These are phyloP conservation scores for Gossypium schwendimanii DNA, from an alignment of 441 rosid genomes.

Conservation along the genomic window DNA sequence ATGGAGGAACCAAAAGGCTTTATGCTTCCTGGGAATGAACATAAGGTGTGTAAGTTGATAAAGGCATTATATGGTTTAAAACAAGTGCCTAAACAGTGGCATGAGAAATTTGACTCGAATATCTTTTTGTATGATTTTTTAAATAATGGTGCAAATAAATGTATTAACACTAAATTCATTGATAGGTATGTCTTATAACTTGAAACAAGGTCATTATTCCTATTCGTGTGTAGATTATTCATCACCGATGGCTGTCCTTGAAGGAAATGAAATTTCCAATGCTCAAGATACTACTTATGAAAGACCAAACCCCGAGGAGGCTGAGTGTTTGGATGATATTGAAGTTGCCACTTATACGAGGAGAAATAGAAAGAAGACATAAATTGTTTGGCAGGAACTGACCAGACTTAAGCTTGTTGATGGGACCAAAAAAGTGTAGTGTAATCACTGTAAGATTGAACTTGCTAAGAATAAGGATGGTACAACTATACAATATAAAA, in stretches of 20 bases:
- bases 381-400: not conserved
- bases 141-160: too few relatives aligned
- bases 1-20: too few relatives aligned
- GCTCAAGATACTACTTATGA: not conserved
- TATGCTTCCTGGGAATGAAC: too few relatives aligned
- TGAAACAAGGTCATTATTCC: not conserved
- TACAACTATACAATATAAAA: not conserved
- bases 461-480: not conserved
- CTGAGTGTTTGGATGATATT: too few relatives aligned
- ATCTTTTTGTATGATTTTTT: too few relatives aligned
- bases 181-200: too few relatives aligned
- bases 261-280: not conserved
- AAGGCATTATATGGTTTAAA: too few relatives aligned
- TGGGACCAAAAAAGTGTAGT: not conserved
- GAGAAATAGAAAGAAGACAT: not conserved
- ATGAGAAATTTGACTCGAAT: too few relatives aligned
- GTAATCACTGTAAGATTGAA: not conserved
- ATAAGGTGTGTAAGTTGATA: too few relatives aligned
- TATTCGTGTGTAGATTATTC: not conserved
- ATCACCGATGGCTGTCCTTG: not conserved
- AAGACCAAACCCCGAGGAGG: not conserved
- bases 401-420: not conserved
- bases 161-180: too few relatives aligned
- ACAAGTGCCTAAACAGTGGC: too few relatives aligned
- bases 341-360: not conserved